phyloP scores from a whole-genome alignment of 106 monocot genomes.

The Dendrobium nobile region DNA sequence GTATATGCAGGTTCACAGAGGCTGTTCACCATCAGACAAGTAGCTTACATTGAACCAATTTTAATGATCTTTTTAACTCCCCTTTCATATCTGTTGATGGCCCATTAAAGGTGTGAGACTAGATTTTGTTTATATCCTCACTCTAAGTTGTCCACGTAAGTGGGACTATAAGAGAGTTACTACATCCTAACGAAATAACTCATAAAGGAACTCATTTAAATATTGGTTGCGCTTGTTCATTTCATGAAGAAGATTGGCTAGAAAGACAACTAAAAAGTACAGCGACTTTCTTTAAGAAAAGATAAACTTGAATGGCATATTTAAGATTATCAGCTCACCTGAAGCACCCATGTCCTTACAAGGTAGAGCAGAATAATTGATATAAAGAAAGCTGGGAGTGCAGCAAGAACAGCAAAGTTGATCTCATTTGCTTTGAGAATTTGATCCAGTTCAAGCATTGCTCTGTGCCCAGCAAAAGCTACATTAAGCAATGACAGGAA shows the following conservation, averaged over 20 bases:
- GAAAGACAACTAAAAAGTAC: neutral
- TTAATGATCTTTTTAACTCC: too few species aligned
- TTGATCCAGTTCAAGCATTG: slow-evolving; percentile 95
- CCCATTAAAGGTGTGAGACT: too few species aligned
- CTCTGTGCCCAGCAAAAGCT: slow-evolving; percentile 37
- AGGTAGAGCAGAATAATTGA: slow-evolving; percentile 62
- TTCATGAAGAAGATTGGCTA: neutral
- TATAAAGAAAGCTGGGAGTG: slow-evolving; percentile 90
- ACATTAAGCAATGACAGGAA: neutral
- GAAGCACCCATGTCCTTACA: slow-evolving; percentile 61
- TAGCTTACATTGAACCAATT: too few species aligned
- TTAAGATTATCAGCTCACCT: slow-evolving; percentile 26
- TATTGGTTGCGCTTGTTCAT: neutral
- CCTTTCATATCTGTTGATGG: too few species aligned
- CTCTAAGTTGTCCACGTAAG: too few species aligned
- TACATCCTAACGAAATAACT: neutral
- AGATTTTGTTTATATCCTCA: too few species aligned
- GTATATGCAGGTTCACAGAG: too few species aligned
- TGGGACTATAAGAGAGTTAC: too few species aligned
- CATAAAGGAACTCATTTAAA: neutral
- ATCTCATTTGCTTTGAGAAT: slow-evolving; percentile 99
- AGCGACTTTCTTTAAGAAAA: neutral
- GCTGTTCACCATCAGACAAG: too few species aligned
- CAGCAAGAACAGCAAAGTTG: slow-evolving; percentile 98
- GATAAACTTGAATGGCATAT: neutral